Percentiles rank a stretch among this genome's conserved stretches.
Evolutionary conservation across 2,329 filamentous ascomycete species (phyloP).

Genomic region (Boeremia lycopersici): DNA sequence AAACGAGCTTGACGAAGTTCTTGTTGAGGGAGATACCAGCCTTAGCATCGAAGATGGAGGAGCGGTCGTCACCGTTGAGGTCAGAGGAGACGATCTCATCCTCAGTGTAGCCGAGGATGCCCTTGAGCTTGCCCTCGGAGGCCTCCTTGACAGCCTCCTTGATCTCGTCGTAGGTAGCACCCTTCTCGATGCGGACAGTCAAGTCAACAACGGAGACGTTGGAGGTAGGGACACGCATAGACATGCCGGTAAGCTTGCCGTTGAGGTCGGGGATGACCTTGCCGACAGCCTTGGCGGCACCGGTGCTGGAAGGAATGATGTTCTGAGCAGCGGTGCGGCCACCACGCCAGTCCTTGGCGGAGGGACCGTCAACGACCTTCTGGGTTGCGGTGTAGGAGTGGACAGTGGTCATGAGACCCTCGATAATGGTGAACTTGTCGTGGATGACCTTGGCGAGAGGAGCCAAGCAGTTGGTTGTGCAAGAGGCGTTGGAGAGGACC

Average conservation of each 20-base stretch:
- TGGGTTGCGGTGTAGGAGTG: conserved; percentile 99
- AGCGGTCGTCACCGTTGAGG: conserved; percentile 88
- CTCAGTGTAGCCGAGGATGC: conserved; percentile 93
- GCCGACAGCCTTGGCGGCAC: conserved; percentile 99
- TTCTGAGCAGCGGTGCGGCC: conserved; percentile 98
- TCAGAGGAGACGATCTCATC: conserved; percentile 95
- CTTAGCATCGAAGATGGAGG: conserved; percentile 99
- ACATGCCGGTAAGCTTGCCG: conserved; percentile 99
- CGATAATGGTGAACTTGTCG: conserved; percentile 96
- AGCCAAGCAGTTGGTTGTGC: conserved; percentile 99
- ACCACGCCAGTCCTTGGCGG: conserved; percentile 98
- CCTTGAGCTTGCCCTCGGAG: conserved; percentile 82
- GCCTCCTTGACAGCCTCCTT: conserved; percentile 87
- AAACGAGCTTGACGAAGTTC: conserved; percentile 98
- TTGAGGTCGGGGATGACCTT: conserved; percentile 98
- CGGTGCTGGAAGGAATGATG: conserved; percentile 99
- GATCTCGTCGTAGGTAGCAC: conserved; percentile 86
- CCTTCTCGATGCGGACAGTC: conserved; percentile 92
- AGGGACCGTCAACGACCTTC: conserved; percentile 98
- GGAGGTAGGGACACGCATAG: conserved; percentile 97
- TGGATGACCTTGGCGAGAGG: conserved; percentile 99
- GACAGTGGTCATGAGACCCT: conserved; percentile 99
- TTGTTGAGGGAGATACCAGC: conserved; percentile 98
- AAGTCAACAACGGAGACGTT: conserved; percentile 99
- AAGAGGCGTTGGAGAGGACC: conserved; percentile 98